phyloP scores from a whole-genome alignment of 805 yeast species.

The Phaffomyces thermotolerans region DNA sequence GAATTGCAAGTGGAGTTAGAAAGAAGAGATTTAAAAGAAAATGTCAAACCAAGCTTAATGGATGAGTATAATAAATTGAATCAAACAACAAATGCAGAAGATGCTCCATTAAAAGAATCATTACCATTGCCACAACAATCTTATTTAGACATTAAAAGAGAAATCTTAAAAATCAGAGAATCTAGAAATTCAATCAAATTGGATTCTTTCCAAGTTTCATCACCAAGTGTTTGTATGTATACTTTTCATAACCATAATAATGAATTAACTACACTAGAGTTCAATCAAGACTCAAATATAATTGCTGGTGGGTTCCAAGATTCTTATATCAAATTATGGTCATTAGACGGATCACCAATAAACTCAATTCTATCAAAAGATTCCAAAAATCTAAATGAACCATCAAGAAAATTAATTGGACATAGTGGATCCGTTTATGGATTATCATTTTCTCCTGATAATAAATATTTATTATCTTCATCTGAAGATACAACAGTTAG shows the following conservation, averaged over 20 bases:
- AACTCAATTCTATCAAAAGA: conserved; percentile 53
- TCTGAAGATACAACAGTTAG: conserved; percentile 92
- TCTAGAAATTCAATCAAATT: conserved; percentile 67
- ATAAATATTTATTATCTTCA: conserved; percentile 66
- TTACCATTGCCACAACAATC: conserved; percentile 85
- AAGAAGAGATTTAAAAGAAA: conserved; percentile 63
- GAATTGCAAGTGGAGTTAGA: conserved; percentile 82
- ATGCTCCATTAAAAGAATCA: conserved; percentile 65
- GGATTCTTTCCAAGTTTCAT: conserved; percentile 64
- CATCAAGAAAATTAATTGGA: conserved; percentile 57
- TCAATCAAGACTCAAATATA: conserved; percentile 79
- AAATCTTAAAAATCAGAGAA: conserved; percentile 73
- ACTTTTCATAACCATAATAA: conserved; percentile 93
- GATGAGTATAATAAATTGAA: conserved; percentile 58
- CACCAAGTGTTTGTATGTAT: conserved; percentile 96
- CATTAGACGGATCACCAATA: conserved; percentile 83
- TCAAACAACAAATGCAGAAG: conserved; percentile 28
- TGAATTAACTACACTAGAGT: conserved; percentile 78
- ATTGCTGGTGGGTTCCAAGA: conserved; percentile 95
- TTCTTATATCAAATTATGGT: conserved; percentile 86
- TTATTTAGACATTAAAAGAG: conserved; percentile 70
- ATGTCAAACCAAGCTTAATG: conserved; percentile 38
- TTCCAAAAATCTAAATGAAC: conserved; percentile 35
- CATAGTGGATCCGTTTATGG: conserved; percentile 95
- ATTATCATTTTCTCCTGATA: conserved; percentile 84